A percentile compares a stretch with the other conserved stretches of the same genome.
phyloP scores from a whole-genome alignment of 2,329 filamentous ascomycete genomes.

The Bipolaris victoriae region DNA sequence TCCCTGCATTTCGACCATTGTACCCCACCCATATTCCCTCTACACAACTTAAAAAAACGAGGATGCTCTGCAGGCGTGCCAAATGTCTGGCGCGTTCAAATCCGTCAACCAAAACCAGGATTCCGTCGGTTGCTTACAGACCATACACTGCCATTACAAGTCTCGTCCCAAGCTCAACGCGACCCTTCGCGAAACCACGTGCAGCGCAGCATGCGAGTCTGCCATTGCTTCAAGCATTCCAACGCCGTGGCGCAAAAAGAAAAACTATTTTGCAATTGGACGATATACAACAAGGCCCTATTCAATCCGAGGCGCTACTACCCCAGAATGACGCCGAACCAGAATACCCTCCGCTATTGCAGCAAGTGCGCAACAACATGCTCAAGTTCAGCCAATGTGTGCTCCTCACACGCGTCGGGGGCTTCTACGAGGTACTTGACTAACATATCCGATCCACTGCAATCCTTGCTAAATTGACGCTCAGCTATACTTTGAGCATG shows the following conservation, averaged over 20 bases:
- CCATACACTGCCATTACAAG: constrained; percentile 1
- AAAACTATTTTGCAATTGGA: constrained; percentile 43
- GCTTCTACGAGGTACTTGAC: constrained; percentile 79
- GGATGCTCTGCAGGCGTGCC: constrained; percentile 28
- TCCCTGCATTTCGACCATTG: constrained; percentile 17
- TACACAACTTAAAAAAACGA: constrained; percentile 3
- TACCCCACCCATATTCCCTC: constrained; percentile 2
- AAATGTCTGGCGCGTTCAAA: constrained; percentile 13
- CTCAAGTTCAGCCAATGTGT: constrained; percentile 89
- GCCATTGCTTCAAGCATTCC: constrained; percentile 25
- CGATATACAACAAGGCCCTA: constrained; percentile 62
- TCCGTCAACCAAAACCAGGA: neutral
- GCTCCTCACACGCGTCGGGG: constrained; percentile 86
- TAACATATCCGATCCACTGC: too few relatives aligned
- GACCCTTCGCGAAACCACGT: constrained; percentile 40
- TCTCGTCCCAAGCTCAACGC: constrained; percentile 29
- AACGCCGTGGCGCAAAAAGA: constrained; percentile 51
- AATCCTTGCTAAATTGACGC: constrained; percentile 13
- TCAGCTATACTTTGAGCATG: constrained; percentile 89
- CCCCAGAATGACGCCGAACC: constrained; percentile 56
- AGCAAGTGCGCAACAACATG: constrained; percentile 89
- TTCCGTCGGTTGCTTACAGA: neutral
- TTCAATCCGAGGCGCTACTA: constrained; percentile 53
- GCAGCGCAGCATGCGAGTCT: constrained; percentile 11
- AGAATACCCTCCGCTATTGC: constrained; percentile 83